Evolutionary conservation across 2,329 filamentous ascomycete genomes (phyloP), one percentile per base, ranked within the genome.

Genomic region (Pyrenophora teres): DNA sequence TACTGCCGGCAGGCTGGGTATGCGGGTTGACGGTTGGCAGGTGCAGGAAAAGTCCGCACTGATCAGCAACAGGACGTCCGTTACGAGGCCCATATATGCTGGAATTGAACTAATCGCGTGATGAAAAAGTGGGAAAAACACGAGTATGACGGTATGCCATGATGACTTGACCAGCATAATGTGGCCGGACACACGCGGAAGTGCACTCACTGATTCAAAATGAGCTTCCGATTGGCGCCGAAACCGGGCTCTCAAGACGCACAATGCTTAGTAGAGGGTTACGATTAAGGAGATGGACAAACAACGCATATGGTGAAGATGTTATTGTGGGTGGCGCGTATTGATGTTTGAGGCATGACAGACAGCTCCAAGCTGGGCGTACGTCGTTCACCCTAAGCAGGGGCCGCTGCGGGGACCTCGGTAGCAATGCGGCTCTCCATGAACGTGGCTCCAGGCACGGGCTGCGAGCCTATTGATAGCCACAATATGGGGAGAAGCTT

Each of bases 101-200:
- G 32, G 25, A 15, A 52, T 35, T 25, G 54, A 55, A 47, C 62
- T 57, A 60, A 57, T 51, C 38, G 52, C 32, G 45, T 36, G 45
- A 46, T 47, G 40, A 8, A 41, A 43, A 52, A 57, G 36, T 46
- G 54, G 59, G 57, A 52, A 57, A 54, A 50, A 27, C 37, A 55
- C 60, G 63, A 59, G 61, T 55, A 52, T 40, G 53, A 56, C 62
- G 64, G 60, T 52, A 51, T 53, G 40, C 60, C 48, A 62, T 66
- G 59, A 55, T 57, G 54, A 63, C 59, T 59, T 58, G 53, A 43
- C 39, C 42, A 41, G 39, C 46, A 56, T 46, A 40, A 48, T 18
- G 32, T 58, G 52, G 58, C 56, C 64, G 64, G 64, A 62, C 45
- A 40, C 35, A 46, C 39, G 56, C 57, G 64, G 62, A 57, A 55